Evolutionary conservation across 345 rosid genomes (phyloP), one percentile per base, ranked within the genome.

Genomic region (Populus ilicifolia): DNA sequence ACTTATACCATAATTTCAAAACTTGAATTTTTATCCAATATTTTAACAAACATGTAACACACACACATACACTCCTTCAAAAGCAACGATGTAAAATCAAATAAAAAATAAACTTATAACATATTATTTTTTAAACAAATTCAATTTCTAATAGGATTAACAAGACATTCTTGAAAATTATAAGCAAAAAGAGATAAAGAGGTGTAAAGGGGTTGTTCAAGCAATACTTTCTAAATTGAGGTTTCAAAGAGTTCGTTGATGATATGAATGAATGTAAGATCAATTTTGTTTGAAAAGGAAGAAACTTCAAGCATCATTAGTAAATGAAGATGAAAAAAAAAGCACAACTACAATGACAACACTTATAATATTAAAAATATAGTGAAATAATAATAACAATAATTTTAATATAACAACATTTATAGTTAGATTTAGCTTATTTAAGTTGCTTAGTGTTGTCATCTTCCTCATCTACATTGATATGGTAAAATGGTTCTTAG

Each of bases 401-500:
- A 25, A 30, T 30, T 30, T 30, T 30, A 30, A 2, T 2, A 30
- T 30, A 30, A 30, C 4, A 30, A 30, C 33, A 30, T 0, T 2
- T 1, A 30, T 30, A 30, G 33, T 30, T 46, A 1, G 18, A 14
- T 46, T 46, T 14, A 46, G 5, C 18, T 56, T 94, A 91, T 50
- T 73, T 75, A 56, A 94, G 93, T 83, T 94, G 97, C 84, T 90
- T 94, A 76, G 91, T 94, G 87, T 85, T 93, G 87, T 89, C 94
- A 43, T 94, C 93, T 0, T 90, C 97, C 5, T 89, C 94, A n/a
- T 86, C 91, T 52, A 89, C 90, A 73, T 90, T 91, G 80, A 68
- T 82, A 68, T 80, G 88, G 79, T 94, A 95, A 50, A 79, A 73
- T 36, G 84, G 80, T 14, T 83, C 71, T 3, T 41, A 54, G 2